Conservation (phyloP, 129 eudicot species). For the Saposhnikovia divaricata region DNA sequence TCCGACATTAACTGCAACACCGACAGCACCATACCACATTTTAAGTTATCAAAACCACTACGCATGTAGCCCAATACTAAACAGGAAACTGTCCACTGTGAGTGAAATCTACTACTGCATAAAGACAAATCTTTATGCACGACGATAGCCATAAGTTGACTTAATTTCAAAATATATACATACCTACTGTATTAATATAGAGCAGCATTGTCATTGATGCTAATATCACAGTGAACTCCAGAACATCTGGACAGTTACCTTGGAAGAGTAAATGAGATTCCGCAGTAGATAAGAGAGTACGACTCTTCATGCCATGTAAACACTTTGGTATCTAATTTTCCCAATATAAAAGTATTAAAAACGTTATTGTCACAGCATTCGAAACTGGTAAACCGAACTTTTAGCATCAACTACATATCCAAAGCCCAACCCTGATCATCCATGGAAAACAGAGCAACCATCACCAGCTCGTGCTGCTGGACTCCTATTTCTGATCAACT, state of each 20-base stretch:
- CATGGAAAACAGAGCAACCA: background rate
- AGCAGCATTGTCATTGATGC: background rate
- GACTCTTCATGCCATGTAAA: background rate
- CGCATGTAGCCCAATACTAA: background rate
- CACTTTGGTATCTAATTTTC: background rate
- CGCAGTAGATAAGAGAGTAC: background rate
- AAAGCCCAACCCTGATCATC: background rate
- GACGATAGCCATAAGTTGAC: background rate
- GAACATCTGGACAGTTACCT: constrained; percentile 4
- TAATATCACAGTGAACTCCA: background rate
- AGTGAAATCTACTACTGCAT: background rate
- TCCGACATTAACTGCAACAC: background rate
- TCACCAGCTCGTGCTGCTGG: background rate
- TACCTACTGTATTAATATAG: background rate
- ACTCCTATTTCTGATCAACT: constrained; percentile 5
- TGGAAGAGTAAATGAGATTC: background rate
- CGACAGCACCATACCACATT: background rate
- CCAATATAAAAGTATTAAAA: background rate
- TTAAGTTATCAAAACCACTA: background rate
- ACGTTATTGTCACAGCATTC: background rate
- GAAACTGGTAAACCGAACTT: background rate
- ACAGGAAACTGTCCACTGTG: background rate
- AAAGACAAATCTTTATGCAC: background rate
- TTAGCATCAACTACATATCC: background rate
- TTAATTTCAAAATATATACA: background rate